Percentiles rank a stretch among this genome's conserved stretches.
These are phyloP conservation scores for Guillardia theta DNA, from an alignment of 78 protist genomes.

Conservation along the genomic window DNA sequence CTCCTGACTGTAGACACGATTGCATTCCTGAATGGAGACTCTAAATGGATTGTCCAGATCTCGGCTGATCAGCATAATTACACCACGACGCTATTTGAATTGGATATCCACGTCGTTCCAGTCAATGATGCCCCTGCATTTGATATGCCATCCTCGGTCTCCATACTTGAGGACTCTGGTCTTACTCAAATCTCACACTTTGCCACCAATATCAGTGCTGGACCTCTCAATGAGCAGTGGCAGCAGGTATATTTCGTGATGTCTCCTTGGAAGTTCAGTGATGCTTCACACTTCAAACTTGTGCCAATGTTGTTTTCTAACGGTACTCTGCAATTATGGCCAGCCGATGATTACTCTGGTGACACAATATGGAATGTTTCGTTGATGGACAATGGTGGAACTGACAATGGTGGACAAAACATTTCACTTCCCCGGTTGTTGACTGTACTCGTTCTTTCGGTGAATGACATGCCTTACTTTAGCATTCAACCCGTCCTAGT, in stretches of 20 bases:
- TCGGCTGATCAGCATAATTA: no score
- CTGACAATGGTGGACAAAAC: not conserved
- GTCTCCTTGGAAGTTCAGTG: not conserved
- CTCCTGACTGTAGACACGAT: no score
- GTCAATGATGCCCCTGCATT: not conserved
- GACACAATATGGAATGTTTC: not conserved
- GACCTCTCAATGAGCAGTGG: not conserved
- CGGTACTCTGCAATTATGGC: not conserved
- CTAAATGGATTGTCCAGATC: no score
- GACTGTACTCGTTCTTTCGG: not conserved
- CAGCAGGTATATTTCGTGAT: not conserved
- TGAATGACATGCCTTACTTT: not conserved
- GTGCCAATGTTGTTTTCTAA: not conserved
- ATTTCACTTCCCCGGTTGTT: not conserved
- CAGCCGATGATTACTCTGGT: not conserved
- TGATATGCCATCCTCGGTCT: not conserved
- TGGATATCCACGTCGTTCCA: not conserved
- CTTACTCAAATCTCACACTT: no score
- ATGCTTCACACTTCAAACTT: not conserved
- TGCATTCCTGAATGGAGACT: no score
- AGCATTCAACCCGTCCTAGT: no score
- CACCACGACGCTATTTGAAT: no score
- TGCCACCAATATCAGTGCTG: no score
- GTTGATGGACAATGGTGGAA: not conserved
- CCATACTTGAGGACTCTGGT: not conserved